Percentiles rank a stretch among this genome's conserved stretches.
phyloP scores from a whole-genome alignment of 768 basidiomycete genomes.

The Cyclocybe aegerita region DNA sequence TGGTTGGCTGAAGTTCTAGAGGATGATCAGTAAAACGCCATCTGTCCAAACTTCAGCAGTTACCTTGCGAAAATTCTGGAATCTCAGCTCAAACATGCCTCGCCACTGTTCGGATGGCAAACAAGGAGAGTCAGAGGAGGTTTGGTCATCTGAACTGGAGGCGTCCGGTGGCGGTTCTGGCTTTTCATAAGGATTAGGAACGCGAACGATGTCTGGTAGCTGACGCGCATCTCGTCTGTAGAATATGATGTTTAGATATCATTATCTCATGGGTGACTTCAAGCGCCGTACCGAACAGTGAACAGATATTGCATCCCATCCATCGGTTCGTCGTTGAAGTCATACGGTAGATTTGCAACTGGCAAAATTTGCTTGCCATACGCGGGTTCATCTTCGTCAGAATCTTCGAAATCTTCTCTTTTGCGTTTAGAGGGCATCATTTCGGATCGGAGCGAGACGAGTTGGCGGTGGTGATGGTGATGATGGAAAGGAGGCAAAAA shows the following conservation, averaged over 20 bases:
- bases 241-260: constrained; percentile 1
- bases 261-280: neutral
- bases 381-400: constrained; percentile 59
- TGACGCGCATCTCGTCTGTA: constrained; percentile 67
- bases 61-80: constrained; percentile 68
- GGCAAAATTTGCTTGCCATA: constrained; percentile 75
- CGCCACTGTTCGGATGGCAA: constrained; percentile 75
- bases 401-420: constrained; percentile 45
- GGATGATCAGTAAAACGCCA: constrained; percentile 5
- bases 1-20: constrained; percentile 66
- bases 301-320: constrained; percentile 84
- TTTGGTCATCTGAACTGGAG: constrained; percentile 3
- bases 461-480: neutral
- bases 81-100: constrained; percentile 51
- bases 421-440: constrained; percentile 54
- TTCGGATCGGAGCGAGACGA: neutral
- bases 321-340: constrained; percentile 62
- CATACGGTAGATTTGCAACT: constrained; percentile 73
- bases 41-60: constrained; percentile 4
- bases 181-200: constrained; percentile 64
- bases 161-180: constrained; percentile 22
- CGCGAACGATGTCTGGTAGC: constrained; percentile 66
- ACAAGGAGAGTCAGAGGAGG: constrained; percentile 20
- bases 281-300: constrained; percentile 61
- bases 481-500: neutral